phyloP scores from a whole-genome alignment of 305 asterid species.

The Ajuga reptans region DNA sequence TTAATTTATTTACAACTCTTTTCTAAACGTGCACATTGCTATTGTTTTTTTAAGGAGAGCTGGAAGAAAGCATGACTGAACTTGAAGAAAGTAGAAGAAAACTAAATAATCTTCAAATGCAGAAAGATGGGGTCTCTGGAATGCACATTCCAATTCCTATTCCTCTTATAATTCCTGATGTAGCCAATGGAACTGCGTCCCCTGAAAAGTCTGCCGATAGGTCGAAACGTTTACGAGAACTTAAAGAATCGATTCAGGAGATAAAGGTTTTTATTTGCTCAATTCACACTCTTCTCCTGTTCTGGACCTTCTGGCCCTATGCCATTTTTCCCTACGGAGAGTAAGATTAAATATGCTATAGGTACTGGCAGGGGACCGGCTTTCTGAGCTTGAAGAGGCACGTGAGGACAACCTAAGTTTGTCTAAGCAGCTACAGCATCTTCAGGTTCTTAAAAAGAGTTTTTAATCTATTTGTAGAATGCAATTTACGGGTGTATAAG shows the following conservation, averaged over 20 bases:
- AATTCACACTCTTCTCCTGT: constrained; percentile 10
- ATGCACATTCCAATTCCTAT: constrained; percentile 54
- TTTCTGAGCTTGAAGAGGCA: constrained; percentile 79
- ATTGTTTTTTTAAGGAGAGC: constrained; percentile 50
- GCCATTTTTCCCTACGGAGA: constrained; percentile 18
- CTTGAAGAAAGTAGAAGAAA: constrained; percentile 95
- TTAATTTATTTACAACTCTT: constrained; percentile 13
- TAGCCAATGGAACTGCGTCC: constrained; percentile 61
- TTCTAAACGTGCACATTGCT: constrained; percentile 21
- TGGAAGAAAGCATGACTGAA: constrained; percentile 84
- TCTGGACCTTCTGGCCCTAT: constrained; percentile 14
- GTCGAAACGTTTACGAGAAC: constrained; percentile 57
- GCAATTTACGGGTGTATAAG: constrained; percentile 15
- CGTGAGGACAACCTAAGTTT: constrained; percentile 62
- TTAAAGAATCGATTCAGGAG: constrained; percentile 71
- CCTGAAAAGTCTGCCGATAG: constrained; percentile 71
- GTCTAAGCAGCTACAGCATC: constrained; percentile 84
- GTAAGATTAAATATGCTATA: constrained; percentile 32
- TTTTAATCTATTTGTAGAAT: not conserved
- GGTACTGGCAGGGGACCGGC: constrained; percentile 80
- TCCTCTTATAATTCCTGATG: constrained; percentile 44
- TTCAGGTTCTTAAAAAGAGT: constrained; percentile 53
- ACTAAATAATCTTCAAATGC: constrained; percentile 68
- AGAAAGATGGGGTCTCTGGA: constrained; percentile 62
- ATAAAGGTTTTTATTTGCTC: constrained; percentile 47